Evolutionary conservation across 352 stramenopile species (phyloP), one percentile per base, ranked within the genome.

Genomic region (Poterioochromonas sp.): DNA sequence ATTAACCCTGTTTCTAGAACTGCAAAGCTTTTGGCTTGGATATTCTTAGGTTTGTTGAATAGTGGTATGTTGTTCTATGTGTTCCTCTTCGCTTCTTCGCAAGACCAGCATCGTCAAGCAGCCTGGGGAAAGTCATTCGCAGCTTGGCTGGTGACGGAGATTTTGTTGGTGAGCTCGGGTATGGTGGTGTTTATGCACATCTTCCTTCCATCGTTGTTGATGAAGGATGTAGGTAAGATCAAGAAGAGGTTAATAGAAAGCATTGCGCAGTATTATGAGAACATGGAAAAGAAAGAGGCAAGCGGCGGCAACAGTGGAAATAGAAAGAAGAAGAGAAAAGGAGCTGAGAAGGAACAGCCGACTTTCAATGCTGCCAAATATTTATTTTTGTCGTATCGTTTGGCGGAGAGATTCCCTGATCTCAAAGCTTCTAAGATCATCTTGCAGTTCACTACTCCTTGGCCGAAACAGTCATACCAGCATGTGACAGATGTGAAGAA

Each of bases 31-130:
- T 11, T 65, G 8, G 54, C 5, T 11, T 65, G 54, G 54, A 11
- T 54, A 15, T 74, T 74, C 11, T 12, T 74, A 15, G 20, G 22
- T 12, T 43, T 51, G 32, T 35, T 74, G 32, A 74, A 74, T 35
- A 15, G 5, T 54, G 69, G 29, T 5, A 76, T 76, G 69, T 44
- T 76, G 11, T 76, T 76, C 32, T 76, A 76, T 29, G 39, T 76
- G 5, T 44, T 64, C 15, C 69, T 76, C 11, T 76, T 76, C 41
- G 69, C 69, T 26, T 22, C 39, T 15, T 11, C 2, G 32, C 69
- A 76, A 29, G 37, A 5, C 37, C 8, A 5, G 8, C 11, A 15
- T 44, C 69, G 49, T n/a, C 69, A 76, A 64, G 34, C 11, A 26
- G 62, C 69, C 20, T 76, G 69, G 69, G 41, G 11, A 3, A 37